Evolutionary conservation across 345 rosid genomes (phyloP), one percentile per base, ranked within the genome.

Genomic region (Citrus mangshanensis): DNA sequence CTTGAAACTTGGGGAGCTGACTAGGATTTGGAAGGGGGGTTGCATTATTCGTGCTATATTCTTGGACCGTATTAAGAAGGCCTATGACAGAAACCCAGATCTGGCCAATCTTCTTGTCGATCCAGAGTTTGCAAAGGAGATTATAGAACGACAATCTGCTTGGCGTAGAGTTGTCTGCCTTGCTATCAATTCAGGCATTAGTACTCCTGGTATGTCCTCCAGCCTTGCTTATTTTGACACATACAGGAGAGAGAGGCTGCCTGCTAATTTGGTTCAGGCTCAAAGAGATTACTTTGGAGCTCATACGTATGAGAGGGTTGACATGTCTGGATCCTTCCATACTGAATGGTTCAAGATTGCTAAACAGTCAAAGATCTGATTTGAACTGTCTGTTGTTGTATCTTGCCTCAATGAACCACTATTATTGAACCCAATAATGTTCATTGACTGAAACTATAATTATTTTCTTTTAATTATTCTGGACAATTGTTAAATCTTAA

Each of bases 201-300:
- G 82, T 77, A 78, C 79, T 58, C 82, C 82, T 56, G 85, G 79
- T 63, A 78, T 82, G 82, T 78, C 79, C 59, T 60, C 81, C 38
- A 81, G 78, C 68, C 84, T 81, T 78, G 82, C 84, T 60, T 81
- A 84, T 63, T 81, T 84, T 72, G 86, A 84, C 63, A 75, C 87
- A 24, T 81, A 81, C 78, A 78, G 80, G 77, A 81, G 87, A 59
- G 72, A 49, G n/a, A 67, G 75, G 61, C 78, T 84, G 71, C 87
- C 82, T 65, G 82, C 82, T 46, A 75, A 81, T 62, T 76, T 75
- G 21, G 84, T 84, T 59, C 84, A 81, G 68, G 82, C 82, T 65
- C 84, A 81, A 73, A 74, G 82, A 49, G 86, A 81, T 60, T 81
- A 81, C 78, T 78, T 84, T 63, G 82, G 84, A 49, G 81, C 82